phyloP scores from a whole-genome alignment of 805 yeast genomes.

The Cyberlindnera misumaiensis region DNA sequence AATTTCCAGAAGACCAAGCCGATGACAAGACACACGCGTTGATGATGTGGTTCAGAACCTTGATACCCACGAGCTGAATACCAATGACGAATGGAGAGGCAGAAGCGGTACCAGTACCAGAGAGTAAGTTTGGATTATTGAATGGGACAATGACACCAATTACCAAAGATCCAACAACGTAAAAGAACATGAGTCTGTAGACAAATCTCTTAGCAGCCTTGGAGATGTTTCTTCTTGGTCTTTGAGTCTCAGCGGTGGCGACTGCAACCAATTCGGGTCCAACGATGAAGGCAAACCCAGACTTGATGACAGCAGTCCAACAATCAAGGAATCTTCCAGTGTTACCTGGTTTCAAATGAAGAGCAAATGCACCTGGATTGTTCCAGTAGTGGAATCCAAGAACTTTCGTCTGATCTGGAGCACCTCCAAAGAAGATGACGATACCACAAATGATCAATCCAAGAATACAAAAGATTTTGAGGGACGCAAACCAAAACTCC shows the following conservation, averaged over 20 bases:
- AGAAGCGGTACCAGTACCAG: constrained; percentile 53
- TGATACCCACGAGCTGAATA: constrained; percentile 57
- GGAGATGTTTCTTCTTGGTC: constrained; percentile 54
- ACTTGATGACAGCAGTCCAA: constrained; percentile 55
- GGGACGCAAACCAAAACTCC: constrained; percentile 51
- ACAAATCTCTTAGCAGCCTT: constrained; percentile 51
- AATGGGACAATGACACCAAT: constrained; percentile 64
- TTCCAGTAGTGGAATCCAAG: constrained; percentile 66
- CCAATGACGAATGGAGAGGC: constrained; percentile 82
- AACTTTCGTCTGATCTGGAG: constrained; percentile 44
- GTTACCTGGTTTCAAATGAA: constrained; percentile 39
- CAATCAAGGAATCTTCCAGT: constrained; percentile 61
- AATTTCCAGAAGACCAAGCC: constrained; percentile 77
- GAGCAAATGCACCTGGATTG: constrained; percentile 50
- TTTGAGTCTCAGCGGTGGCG: constrained; percentile 51
- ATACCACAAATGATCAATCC: constrained; percentile 54
- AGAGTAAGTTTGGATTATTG: constrained; percentile 45
- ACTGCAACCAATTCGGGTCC: constrained; percentile 57
- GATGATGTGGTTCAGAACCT: constrained; percentile 65
- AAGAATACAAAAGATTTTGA: constrained; percentile 59
- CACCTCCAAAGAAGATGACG: constrained; percentile 61
- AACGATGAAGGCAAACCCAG: constrained; percentile 59
- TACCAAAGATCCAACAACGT: constrained; percentile 55
- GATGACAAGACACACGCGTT: constrained; percentile 74
- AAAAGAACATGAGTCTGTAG: constrained; percentile 54